Evolutionary conservation across 2,329 filamentous ascomycete species (phyloP), one percentile per base, ranked within the genome.

Genomic region (Tolypocladium amazonense): DNA sequence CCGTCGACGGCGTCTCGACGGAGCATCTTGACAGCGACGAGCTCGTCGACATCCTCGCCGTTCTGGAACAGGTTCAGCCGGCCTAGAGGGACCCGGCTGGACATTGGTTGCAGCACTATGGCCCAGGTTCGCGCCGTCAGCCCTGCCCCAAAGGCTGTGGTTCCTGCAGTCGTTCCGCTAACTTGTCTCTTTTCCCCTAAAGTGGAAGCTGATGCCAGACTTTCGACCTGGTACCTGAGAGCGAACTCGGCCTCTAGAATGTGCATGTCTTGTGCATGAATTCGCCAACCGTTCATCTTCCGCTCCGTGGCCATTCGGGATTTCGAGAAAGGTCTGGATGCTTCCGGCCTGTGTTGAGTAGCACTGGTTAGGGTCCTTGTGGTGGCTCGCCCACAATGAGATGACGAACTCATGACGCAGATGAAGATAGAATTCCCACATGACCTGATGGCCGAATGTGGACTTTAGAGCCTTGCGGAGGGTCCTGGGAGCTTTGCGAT

Each of bases 81-180:
- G 66, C 68, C 61, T 72, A 67, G 70, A 66, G 62, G 60, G 67
- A 68, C 33, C 65, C 67, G 57, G 64, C 66, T 20, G 65, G 64
- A n/a, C 67, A 68, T 41, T 70, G 70, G 65, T 63, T 57, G 23
- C 61, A 60, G 45, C 58, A 66, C 45, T 70, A 59, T 43, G 55
- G 47, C 38, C 56, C 58, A 57, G 55, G 58, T 43, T 43, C 39
- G 39, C 39, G 39, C 39, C 39, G 20, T 20, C n/a, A 43, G 20
- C 39, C 39, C 39, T n/a, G 20, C 20, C 20, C n/a, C 18, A 8
- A 9, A n/a, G 18, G 8, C 4, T 9, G 4, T 11, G 38, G 18
- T 14, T 14, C 14, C 12, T 39, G 38, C 14, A 18, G 14, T 18
- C 14, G 35, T 39, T 20, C 9, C 27, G 55, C 38, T 45, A n/a